Evolutionary conservation across 768 basidiomycete species (phyloP), one percentile per base, ranked within the genome.

Genomic region (Chalciporus chontae): DNA sequence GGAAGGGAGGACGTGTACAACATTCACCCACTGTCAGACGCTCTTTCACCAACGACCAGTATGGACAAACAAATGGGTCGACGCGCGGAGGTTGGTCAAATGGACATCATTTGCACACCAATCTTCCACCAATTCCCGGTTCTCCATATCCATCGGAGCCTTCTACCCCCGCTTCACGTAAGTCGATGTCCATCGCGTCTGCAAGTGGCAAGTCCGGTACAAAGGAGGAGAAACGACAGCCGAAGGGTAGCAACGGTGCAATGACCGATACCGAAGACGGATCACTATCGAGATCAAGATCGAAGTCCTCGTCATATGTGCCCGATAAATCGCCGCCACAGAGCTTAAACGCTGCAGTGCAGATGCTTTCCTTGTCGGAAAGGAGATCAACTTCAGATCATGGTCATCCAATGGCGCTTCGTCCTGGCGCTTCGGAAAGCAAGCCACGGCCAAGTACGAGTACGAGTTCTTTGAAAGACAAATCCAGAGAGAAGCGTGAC

Each of bases 301-400:
- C 77, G 19, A 84, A 80, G 60, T 76, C 79, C 40, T 77, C 80
- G 15, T 73, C 81, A 13, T 77, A 78, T 58, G 67, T 81, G 26
- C 71, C 81, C 14, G 72, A 77, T 64, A 75, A 75, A 46, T 69
- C 81, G 15, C 78, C 78, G 46, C 83, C 84, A 0, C 87, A 88
- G 68, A 87, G 85, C 54, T 72, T 90, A 40, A 79, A 77, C 56
- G 87, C 86, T 48, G 87, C 85, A 14, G 69, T 85, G 29, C 84
- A 90, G 66, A 77, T 83, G 68, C 68, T 90, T 9, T 66, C 67
- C 13, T 52, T 64, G 38, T 60, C 69, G 9, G 67, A 68, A 40
- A 66, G 44, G 45, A 63, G 57, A 45, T 57, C 67, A 17, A 37
- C 55, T 1, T 69, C 69, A 15, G 67, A 69, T 36, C 56, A 56